Percentiles rank a stretch among this genome's conserved stretches.
phyloP scores from a whole-genome alignment of 768 basidiomycete species.

The Hygrophoropsis aurantiaca region DNA sequence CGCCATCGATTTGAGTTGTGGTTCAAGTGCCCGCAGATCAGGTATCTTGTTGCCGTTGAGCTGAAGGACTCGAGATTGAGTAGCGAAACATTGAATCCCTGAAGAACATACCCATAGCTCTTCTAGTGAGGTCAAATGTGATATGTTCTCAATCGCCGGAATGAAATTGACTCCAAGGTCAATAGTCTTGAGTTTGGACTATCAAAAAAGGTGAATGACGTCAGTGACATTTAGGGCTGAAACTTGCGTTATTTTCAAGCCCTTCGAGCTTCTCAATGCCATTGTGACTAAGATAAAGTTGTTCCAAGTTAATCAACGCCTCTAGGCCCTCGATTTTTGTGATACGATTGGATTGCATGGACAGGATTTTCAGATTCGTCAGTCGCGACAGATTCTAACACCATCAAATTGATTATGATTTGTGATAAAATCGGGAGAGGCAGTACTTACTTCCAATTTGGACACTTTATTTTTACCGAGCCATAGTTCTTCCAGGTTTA shows the following conservation, averaged over 20 bases:
- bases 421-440: not conserved
- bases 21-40: constrained; percentile 64
- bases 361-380: constrained; percentile 77
- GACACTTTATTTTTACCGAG: constrained; percentile 97
- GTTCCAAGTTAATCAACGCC: constrained; percentile 69
- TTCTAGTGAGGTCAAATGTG: constrained; percentile 74
- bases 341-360: constrained; percentile 92
- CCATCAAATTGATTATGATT: not conserved
- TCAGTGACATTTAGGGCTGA: not conserved
- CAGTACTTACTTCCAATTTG: constrained; percentile 66
- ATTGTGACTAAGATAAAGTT: constrained; percentile 94
- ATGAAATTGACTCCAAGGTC: constrained; percentile 90
- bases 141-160: constrained; percentile 73
- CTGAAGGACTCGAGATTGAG: constrained; percentile 41
- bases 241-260: constrained; percentile 74
- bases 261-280: constrained; percentile 84
- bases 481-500: constrained; percentile 91
- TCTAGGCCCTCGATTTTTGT: constrained; percentile 85
- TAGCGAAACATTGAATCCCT: not conserved
- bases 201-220: constrained; percentile 25
- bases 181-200: constrained; percentile 70
- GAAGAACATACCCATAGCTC: constrained; percentile 83
- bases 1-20: constrained; percentile 57
- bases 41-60: constrained; percentile 86
- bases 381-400: constrained; percentile 68